Percentiles rank a stretch among this genome's conserved stretches.
These are phyloP conservation scores for Xylariaceae sp. DNA, from an alignment of 2,329 filamentous ascomycete genomes.

Conservation along the genomic window DNA sequence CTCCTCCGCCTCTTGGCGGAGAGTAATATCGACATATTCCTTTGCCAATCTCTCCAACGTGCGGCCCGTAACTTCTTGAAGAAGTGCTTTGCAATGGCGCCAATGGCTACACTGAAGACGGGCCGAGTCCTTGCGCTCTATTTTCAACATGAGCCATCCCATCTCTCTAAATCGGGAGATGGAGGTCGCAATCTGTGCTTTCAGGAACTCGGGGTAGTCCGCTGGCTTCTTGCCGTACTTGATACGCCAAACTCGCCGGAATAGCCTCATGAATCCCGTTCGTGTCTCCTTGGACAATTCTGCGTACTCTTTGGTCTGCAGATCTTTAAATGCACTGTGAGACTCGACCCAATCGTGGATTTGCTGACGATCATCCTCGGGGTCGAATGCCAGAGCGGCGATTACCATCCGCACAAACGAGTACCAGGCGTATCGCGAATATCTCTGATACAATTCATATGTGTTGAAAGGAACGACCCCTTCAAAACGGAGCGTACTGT, in stretches of 20 bases:
- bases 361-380: background rate
- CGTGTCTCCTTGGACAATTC: background rate
- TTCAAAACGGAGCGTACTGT: slow-evolving; percentile 3
- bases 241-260: background rate
- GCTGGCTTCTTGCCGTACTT: background rate
- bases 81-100: background rate
- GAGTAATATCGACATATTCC: slow-evolving; percentile 2
- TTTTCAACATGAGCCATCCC: slow-evolving; percentile 9
- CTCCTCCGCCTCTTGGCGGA: background rate
- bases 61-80: slow-evolving; percentile 1
- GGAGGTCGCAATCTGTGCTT: background rate
- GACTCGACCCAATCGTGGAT: background rate
- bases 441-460: slow-evolving; percentile 2
- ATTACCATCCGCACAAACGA: slow-evolving; percentile 10
- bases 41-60: background rate
- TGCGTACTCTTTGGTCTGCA: background rate
- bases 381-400: slow-evolving; percentile 6
- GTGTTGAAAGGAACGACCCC: slow-evolving; percentile 17
- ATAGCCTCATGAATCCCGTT: background rate
- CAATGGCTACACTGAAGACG: background rate
- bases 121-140: background rate
- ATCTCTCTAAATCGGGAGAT: slow-evolving; percentile 12
- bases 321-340: background rate
- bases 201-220: slow-evolving; percentile 2
- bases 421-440: slow-evolving; percentile 3